A percentile compares a stretch with the other conserved stretches of the same genome.
Evolutionary conservation across 257 asterid species (phyloP).

Genomic region (Solanum rostratum): DNA sequence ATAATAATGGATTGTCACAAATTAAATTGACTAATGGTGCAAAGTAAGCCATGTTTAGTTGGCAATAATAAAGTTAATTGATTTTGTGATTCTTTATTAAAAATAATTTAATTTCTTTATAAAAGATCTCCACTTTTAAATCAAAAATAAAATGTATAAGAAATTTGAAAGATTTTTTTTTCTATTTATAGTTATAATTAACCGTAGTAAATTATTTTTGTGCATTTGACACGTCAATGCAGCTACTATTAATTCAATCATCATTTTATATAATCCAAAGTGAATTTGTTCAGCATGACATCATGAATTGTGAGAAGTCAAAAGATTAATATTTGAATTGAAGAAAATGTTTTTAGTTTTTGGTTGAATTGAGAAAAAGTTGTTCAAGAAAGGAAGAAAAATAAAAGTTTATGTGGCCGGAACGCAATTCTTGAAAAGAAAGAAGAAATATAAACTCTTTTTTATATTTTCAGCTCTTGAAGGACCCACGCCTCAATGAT

Average conservation of each 20-base stretch:
- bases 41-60: not conserved
- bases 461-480: not conserved
- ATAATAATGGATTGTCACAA: not conserved
- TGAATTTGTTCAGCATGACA: not conserved
- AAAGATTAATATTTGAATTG: not conserved
- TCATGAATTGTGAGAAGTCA: not conserved
- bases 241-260: not conserved
- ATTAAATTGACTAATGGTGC: not conserved
- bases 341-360: not conserved
- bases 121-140: not conserved
- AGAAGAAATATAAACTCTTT: not conserved
- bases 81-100: not conserved
- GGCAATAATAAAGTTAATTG: not conserved
- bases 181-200: too few relatives aligned
- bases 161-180: not conserved
- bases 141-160: too few relatives aligned
- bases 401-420: not conserved
- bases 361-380: not conserved
- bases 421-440: not conserved
- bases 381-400: not conserved
- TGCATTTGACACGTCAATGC: not conserved
- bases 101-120: not conserved
- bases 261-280: not conserved
- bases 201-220: not conserved
- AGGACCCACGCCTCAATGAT: not conserved